Evolutionary conservation across 23 red algal species (phyloP).

Genomic region (Gracilariopsis chorda): DNA sequence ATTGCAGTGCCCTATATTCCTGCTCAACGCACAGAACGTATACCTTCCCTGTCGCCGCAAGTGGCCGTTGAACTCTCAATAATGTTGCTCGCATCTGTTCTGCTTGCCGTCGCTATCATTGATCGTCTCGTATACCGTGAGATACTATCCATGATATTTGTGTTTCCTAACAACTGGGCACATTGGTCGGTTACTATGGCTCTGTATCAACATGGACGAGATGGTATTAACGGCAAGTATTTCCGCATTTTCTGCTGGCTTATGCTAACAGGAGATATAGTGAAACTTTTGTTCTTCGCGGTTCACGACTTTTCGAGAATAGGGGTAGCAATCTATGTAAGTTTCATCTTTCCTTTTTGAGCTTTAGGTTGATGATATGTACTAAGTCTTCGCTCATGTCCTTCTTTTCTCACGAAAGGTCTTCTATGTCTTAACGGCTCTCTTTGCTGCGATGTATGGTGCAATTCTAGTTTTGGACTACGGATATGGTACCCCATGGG

Average conservation of each 20-base stretch:
- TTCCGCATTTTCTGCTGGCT: slow-evolving; percentile 72
- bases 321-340: slow-evolving; percentile 58
- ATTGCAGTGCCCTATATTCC: slow-evolving; percentile 60
- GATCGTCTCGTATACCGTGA: slow-evolving; percentile 92
- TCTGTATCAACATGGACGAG: slow-evolving; percentile 51
- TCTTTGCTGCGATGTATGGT: slow-evolving; percentile 54
- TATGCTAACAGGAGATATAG: slow-evolving; percentile 77
- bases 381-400: background rate
- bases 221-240: slow-evolving; percentile 28
- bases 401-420: slow-evolving; percentile 6
- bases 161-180: slow-evolving; percentile 84
- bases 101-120: slow-evolving; percentile 63
- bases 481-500: slow-evolving; percentile 12
- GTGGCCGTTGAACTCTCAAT: slow-evolving; percentile 18
- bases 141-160: slow-evolving; percentile 89
- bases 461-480: slow-evolving; percentile 58
- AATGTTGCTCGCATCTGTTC: slow-evolving; percentile 43
- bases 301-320: slow-evolving; percentile 88
- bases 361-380: background rate
- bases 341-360: slow-evolving; percentile 5
- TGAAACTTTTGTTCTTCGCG: slow-evolving; percentile 89
- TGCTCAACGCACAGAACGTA: background rate
- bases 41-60: background rate
- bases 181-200: slow-evolving; percentile 69
- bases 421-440: slow-evolving; percentile 43